Conservation (phyloP, 2,329 filamentous ascomycete genomes). For the Monilinia laxa region DNA sequence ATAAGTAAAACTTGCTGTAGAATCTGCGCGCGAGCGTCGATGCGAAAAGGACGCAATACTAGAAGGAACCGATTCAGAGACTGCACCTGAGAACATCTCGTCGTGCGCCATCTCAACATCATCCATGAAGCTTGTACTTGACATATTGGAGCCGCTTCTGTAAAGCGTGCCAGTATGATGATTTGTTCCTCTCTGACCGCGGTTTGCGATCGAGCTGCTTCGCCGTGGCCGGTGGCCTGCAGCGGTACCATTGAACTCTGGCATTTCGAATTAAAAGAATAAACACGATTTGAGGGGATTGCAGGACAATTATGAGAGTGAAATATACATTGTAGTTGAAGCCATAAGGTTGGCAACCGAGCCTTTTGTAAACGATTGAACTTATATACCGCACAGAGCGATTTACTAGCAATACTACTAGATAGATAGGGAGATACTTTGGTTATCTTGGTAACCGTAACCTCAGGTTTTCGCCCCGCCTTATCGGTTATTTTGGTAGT, state of each 20-base stretch:
- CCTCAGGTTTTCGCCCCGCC: slow-evolving; percentile 25
- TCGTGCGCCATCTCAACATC: slow-evolving; percentile 99
- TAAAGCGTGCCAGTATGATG: slow-evolving; percentile 48
- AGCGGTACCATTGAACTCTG: slow-evolving; percentile 33
- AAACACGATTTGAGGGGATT: slow-evolving; percentile 24
- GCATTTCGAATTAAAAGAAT: slow-evolving; percentile 31
- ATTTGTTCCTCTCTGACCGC: slow-evolving; percentile 36
- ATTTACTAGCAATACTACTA: slow-evolving; percentile 6
- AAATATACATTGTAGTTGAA: slow-evolving; percentile 7
- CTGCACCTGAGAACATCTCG: slow-evolving; percentile 90
- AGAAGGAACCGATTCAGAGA: slow-evolving; percentile 93
- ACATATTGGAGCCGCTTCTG: slow-evolving; percentile 67
- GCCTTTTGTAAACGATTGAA: not conserved
- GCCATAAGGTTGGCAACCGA: slow-evolving; percentile 7
- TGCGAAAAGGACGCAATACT: slow-evolving; percentile 91
- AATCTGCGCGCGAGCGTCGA: slow-evolving; percentile 76
- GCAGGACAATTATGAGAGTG: not conserved
- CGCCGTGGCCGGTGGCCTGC: slow-evolving; percentile 31
- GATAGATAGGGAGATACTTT: too few species aligned
- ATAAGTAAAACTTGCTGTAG: slow-evolving; percentile 84
- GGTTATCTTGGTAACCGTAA: slow-evolving; percentile 1
- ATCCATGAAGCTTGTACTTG: slow-evolving; percentile 78
- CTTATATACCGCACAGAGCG: slow-evolving; percentile 9
- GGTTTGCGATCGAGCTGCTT: slow-evolving; percentile 38
- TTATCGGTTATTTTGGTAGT: slow-evolving; percentile 23